These are phyloP conservation scores for Colletotrichum cereale DNA, from an alignment of 2,329 filamentous ascomycete species.

Conservation along the genomic window DNA sequence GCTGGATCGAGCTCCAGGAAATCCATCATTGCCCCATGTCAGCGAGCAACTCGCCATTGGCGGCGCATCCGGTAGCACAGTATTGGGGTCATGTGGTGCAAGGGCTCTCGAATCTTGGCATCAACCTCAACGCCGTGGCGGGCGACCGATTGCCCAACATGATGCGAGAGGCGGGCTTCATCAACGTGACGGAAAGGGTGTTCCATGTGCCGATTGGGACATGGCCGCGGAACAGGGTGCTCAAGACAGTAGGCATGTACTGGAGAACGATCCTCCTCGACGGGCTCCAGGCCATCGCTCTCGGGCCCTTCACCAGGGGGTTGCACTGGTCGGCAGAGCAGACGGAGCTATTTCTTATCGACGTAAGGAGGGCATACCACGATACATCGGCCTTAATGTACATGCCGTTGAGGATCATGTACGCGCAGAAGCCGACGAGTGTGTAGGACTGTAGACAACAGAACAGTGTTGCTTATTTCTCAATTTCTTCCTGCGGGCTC, in stretches of 20 bases:
- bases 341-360: slow-evolving; percentile 61
- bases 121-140: slow-evolving; percentile 60
- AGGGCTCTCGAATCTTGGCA: slow-evolving; percentile 58
- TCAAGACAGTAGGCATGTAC: slow-evolving; percentile 65
- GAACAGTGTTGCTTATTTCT: background rate
- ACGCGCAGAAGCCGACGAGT: slow-evolving; percentile 62
- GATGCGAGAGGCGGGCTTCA: slow-evolving; percentile 65
- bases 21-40: slow-evolving; percentile 63
- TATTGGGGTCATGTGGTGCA: slow-evolving; percentile 62
- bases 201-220: slow-evolving; percentile 67
- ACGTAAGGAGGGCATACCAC: slow-evolving; percentile 62
- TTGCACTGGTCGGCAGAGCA: slow-evolving; percentile 62
- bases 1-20: slow-evolving; percentile 68
- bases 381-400: slow-evolving; percentile 61
- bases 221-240: slow-evolving; percentile 64
- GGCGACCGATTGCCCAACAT: slow-evolving; percentile 55
- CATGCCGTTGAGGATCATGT: slow-evolving; percentile 68
- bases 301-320: slow-evolving; percentile 64
- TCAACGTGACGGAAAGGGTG: slow-evolving; percentile 62
- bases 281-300: slow-evolving; percentile 63
- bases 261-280: slow-evolving; percentile 64
- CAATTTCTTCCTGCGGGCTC: background rate
- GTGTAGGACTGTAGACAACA: background rate
- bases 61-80: slow-evolving; percentile 56
- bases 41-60: slow-evolving; percentile 54